Evolutionary conservation across 192 early-diverging fungal species (phyloP), one percentile per base, ranked within the genome.

Genomic region (Coemansia sp.): DNA sequence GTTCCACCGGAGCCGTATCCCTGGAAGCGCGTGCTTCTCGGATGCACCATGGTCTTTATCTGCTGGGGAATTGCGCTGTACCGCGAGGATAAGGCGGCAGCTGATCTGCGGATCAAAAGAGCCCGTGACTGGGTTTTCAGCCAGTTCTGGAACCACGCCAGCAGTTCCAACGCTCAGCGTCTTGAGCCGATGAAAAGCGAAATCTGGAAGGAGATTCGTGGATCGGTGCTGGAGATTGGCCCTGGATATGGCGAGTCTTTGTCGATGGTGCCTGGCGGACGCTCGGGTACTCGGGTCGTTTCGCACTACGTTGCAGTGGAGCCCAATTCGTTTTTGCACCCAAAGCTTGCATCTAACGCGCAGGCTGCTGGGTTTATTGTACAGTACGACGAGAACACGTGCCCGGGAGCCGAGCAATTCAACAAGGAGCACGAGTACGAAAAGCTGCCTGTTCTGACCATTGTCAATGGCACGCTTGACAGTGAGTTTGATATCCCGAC

Each of bases 391-490:
- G 21, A 51, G 30, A 27, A 57, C 12, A 68, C 71, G 3, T 61
- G 66, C 21, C 57, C 65, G 0, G 24, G 52, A 22, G 62, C 57
- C 1, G 53, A 51, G 9, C 12, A 12, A 30, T 23, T 53, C 48
- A 38, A 23, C 1, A 52, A 57, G 0, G 38, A 12, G 14, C 21
- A 18, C 13, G 12, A 25, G 7, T 10, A 30, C 7, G 5, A 23
- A n/a, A 9, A 23, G 30, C 13, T 27, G 14, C 71, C 66, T 2
- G 22, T 39, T n/a, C 57, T 70, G 22, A 44, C 57, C 24, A 66
- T 77, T 38, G 73, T 77, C 24, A 77, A 77, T 21, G 73, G 56
- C 10, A 77, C 73, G 18, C 51, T 77, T 27, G 73, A 70, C 42
- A 30, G 21, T 23, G 38, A 19, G 8, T 2, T 11, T n/a, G n/a